A percentile compares a stretch with the other conserved stretches of the same genome.
These are phyloP conservation scores for Ogataea kodamae DNA, from an alignment of 805 yeast genomes.

Conservation along the genomic window DNA sequence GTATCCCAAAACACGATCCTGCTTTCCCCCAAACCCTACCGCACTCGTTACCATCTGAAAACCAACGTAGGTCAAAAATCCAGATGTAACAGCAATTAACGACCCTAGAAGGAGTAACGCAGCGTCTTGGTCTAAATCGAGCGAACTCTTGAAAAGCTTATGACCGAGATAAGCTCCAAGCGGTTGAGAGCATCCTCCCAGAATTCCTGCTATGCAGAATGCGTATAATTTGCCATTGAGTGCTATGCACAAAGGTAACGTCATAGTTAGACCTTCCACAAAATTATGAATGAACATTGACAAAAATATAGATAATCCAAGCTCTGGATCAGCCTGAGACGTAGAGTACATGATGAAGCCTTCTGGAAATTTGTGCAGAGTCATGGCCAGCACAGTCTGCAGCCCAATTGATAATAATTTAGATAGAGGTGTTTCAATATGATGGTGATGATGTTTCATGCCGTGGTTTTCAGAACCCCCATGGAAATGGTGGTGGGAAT, in stretches of 20 bases:
- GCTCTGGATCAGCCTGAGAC: constrained; percentile 56
- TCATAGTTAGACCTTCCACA: constrained; percentile 92
- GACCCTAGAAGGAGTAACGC: constrained; percentile 52
- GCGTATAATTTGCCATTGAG: constrained; percentile 62
- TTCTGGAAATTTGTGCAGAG: constrained; percentile 91
- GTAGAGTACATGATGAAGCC: constrained; percentile 88
- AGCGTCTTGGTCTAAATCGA: constrained; percentile 34
- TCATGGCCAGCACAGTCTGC: constrained; percentile 83
- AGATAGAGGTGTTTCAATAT: constrained; percentile 71
- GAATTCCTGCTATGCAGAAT: constrained; percentile 54
- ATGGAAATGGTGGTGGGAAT: constrained; percentile 14
- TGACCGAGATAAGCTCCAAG: constrained; percentile 77
- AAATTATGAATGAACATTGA: constrained; percentile 87
- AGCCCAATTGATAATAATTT: constrained; percentile 81
- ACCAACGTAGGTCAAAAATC: constrained; percentile 78
- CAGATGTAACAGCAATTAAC: constrained; percentile 71
- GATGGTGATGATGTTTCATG: constrained; percentile 63
- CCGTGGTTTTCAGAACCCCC: constrained; percentile 15
- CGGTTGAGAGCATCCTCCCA: constrained; percentile 88
- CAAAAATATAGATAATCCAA: constrained; percentile 78
- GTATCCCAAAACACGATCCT: constrained; percentile 57
- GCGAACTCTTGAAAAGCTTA: constrained; percentile 40
- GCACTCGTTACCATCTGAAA: constrained; percentile 85
- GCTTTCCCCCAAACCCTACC: constrained; percentile 72
- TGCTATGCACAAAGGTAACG: constrained; percentile 82